phyloP scores from a whole-genome alignment of 176 grass and related monocot species.

The Eleusine coracana region DNA sequence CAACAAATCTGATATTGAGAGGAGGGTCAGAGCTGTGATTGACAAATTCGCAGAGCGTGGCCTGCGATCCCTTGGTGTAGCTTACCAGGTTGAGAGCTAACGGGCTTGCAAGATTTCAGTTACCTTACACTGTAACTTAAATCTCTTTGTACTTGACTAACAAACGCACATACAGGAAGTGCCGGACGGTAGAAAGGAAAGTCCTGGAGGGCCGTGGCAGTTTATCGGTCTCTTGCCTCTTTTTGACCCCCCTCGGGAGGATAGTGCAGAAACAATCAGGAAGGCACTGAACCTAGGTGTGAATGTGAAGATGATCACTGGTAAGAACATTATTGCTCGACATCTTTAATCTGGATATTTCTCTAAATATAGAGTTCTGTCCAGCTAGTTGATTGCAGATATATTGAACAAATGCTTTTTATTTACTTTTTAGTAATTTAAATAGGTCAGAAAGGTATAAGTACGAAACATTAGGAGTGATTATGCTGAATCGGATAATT shows the following conservation, averaged over 20 bases:
- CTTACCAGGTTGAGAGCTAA: slow-evolving; percentile 63
- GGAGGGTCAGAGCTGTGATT: slow-evolving; percentile 74
- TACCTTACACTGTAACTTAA: not conserved
- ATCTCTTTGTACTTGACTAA: slow-evolving; percentile 7
- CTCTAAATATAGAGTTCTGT: not conserved
- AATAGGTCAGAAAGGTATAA: not conserved
- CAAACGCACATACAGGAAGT: slow-evolving; percentile 63
- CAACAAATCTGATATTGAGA: slow-evolving; percentile 83
- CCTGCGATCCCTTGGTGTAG: slow-evolving; percentile 79
- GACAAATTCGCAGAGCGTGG: slow-evolving; percentile 91
- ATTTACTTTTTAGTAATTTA: not conserved
- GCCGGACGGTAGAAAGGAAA: slow-evolving; percentile 83
- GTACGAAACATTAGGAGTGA: not conserved
- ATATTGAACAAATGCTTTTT: not conserved
- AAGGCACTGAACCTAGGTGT: slow-evolving; percentile 87
- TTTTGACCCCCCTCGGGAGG: slow-evolving; percentile 88
- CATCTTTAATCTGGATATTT: not conserved
- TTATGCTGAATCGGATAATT: not conserved
- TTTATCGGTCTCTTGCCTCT: slow-evolving; percentile 88
- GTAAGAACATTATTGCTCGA: slow-evolving; percentile 8
- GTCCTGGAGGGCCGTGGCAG: slow-evolving; percentile 77
- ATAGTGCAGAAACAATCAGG: slow-evolving; percentile 88
- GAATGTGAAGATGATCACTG: slow-evolving; percentile 96
- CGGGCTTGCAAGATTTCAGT: not conserved
- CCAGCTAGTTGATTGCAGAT: not conserved